phyloP scores from a whole-genome alignment of 345 rosid genomes.

The Camelina hispida region DNA sequence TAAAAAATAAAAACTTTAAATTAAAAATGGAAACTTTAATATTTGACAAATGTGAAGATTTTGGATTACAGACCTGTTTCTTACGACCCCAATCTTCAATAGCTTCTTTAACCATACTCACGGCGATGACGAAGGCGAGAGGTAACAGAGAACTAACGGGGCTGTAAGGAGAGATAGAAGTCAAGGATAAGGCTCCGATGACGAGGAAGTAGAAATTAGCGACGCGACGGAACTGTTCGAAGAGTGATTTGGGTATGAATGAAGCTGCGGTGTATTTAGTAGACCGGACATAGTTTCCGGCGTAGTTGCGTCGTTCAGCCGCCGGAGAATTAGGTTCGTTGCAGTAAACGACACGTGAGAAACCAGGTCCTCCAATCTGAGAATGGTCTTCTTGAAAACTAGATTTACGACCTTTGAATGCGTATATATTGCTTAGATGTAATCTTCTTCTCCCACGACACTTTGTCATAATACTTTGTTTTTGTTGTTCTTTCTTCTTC shows the following conservation, averaged over 20 bases:
- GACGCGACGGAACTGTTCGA: slow-evolving; percentile 94
- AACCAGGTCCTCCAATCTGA: slow-evolving; percentile 92
- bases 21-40: background rate
- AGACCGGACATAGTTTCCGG: slow-evolving; percentile 71
- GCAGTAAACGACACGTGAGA: slow-evolving; percentile 79
- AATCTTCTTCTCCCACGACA: slow-evolving; percentile 57
- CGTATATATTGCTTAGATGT: slow-evolving; percentile 68
- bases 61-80: slow-evolving; percentile 57
- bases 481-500: slow-evolving; percentile 1
- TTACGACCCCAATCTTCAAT: slow-evolving; percentile 89
- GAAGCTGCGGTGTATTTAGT: slow-evolving; percentile 83
- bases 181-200: slow-evolving; percentile 77
- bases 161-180: slow-evolving; percentile 79
- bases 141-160: slow-evolving; percentile 84
- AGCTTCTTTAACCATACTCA: slow-evolving; percentile 86
- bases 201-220: slow-evolving; percentile 90
- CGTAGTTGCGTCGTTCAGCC: slow-evolving; percentile 55
- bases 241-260: slow-evolving; percentile 80
- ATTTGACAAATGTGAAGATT: background rate
- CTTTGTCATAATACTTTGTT: slow-evolving; percentile 43
- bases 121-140: slow-evolving; percentile 77
- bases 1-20: background rate
- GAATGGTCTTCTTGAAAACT: slow-evolving; percentile 73
- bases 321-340: slow-evolving; percentile 76
- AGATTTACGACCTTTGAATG: slow-evolving; percentile 68